Conservation (phyloP, 352 stramenopile species). For the Globisporangium parvum region DNA sequence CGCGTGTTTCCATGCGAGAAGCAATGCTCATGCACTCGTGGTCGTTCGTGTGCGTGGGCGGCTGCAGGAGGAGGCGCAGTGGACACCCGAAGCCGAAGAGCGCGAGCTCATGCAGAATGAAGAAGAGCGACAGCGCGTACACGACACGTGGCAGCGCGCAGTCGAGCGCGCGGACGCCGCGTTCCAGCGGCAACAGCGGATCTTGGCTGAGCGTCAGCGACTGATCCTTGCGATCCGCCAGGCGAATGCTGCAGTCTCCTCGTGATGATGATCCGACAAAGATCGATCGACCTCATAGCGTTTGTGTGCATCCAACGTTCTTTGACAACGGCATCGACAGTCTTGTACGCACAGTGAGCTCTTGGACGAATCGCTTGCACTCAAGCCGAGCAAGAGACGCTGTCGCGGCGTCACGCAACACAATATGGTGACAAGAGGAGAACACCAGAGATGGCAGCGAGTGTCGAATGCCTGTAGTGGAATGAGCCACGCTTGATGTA, state of each 20-base stretch:
- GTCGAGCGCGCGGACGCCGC: slow-evolving; percentile 24
- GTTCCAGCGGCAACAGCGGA: slow-evolving; percentile 42
- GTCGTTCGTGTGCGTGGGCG: neutral
- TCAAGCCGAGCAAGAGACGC: too few species aligned
- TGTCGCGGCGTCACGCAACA: too few species aligned
- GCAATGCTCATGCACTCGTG: neutral
- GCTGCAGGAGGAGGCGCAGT: slow-evolving; percentile 28
- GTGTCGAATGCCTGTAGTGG: too few species aligned
- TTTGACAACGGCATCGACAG: too few species aligned
- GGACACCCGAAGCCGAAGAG: slow-evolving; percentile 41
- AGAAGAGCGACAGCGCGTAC: slow-evolving; percentile 43
- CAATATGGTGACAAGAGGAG: too few species aligned
- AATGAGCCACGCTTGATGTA: too few species aligned
- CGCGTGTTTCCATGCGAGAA: neutral
- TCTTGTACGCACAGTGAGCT: too few species aligned
- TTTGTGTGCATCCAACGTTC: too few species aligned
- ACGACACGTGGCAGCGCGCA: slow-evolving; percentile 46
- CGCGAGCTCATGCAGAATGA: slow-evolving; percentile 50
- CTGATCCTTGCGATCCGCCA: slow-evolving; percentile 53
- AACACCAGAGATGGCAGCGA: too few species aligned
- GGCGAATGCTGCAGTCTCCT: slow-evolving; percentile 5
- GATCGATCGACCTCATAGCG: too few species aligned
- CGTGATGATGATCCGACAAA: too few species aligned
- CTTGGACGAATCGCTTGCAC: too few species aligned
- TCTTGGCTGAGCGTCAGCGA: slow-evolving; percentile 42